Base-by-base conservation (phyloP, 75 land plant genomes). In the Sequoia sempervirens region DNA sequence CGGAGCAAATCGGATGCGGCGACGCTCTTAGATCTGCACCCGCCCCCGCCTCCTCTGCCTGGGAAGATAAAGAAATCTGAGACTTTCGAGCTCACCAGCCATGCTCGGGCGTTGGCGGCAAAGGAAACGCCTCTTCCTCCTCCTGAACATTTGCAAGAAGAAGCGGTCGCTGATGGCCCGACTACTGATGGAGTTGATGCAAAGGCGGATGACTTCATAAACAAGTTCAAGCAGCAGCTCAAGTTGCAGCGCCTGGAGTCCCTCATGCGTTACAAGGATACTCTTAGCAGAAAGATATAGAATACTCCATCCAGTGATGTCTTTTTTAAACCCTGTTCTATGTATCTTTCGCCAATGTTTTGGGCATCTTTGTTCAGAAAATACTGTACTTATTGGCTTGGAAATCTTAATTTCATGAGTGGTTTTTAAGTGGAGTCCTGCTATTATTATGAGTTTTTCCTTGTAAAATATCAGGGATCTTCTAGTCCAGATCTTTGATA, bases 161-260 rank as follows among this genome's bases (percentile, higher is more conserved):
- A 81, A 0, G 85, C 80, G 30, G 87, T 80, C 15, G 75, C 47
- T 15, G 84, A 23, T 11, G 81, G 30, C 11, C 4, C 23, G 5
- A 18, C 18, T 56, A 23, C 66, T 26, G 80, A 81, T 10, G 92
- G 85, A 81, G 95, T 94, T 43, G 91, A 94, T 52, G 90, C 92
- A 5, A 89, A 87, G 85, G 95, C 95, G 14, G 94, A 92, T 52
- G 95, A 90, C 56, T 94, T 94, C 88, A 94, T 94, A 83, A 91
- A 89, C 90, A 83, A 85, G 83, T 94, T 94, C 85, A 85, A 85
- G 88, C 88, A 92, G 76, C 92, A 92, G 91, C 80, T 94, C 83
- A 86, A 89, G 92, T 73, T 94, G 38, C 94, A 92, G 88, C 85
- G 92, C 79, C 52, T 94, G 56, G 91, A 94, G 52, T 94, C 95